These are phyloP conservation scores for Nannochloris sp. DNA, from an alignment of 139 green algal species.

Conservation along the genomic window DNA sequence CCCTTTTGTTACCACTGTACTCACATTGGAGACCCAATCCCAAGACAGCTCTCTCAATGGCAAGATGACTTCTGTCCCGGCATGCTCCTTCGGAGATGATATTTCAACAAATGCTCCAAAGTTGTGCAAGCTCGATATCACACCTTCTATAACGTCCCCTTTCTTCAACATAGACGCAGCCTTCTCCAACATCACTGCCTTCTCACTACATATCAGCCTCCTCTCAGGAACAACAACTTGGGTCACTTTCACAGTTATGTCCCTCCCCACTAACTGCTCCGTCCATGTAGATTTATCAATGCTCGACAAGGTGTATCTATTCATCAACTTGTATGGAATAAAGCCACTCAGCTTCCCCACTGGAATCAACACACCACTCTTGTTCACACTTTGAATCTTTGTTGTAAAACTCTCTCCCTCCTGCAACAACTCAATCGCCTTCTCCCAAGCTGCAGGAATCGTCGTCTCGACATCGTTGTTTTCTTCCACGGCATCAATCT, in stretches of 20 bases:
- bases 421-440: constrained; percentile 1
- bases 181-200: constrained; percentile 31
- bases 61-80: constrained; percentile 32
- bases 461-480: not conserved
- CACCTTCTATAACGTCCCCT: constrained; percentile 28
- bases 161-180: constrained; percentile 15
- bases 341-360: constrained; percentile 18
- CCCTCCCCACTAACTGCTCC: constrained; percentile 4
- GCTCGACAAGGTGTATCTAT: constrained; percentile 13
- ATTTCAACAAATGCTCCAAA: constrained; percentile 51
- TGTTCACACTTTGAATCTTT: constrained; percentile 13
- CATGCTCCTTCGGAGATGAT: constrained; percentile 10
- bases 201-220: constrained; percentile 34
- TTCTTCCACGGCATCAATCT: not conserved
- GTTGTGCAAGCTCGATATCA: constrained; percentile 27
- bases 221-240: constrained; percentile 33
- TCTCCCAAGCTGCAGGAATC: constrained; percentile 9
- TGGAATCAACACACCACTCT: constrained; percentile 18
- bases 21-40: constrained; percentile 21
- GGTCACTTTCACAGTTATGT: constrained; percentile 34
- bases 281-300: constrained; percentile 7
- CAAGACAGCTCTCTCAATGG: constrained; percentile 50
- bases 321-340: constrained; percentile 38
- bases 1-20: constrained; percentile 8
- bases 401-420: constrained; percentile 1